Base-by-base conservation (phyloP, 2,329 filamentous ascomycete species). In the Tolypocladium cylindrosporum region DNA sequence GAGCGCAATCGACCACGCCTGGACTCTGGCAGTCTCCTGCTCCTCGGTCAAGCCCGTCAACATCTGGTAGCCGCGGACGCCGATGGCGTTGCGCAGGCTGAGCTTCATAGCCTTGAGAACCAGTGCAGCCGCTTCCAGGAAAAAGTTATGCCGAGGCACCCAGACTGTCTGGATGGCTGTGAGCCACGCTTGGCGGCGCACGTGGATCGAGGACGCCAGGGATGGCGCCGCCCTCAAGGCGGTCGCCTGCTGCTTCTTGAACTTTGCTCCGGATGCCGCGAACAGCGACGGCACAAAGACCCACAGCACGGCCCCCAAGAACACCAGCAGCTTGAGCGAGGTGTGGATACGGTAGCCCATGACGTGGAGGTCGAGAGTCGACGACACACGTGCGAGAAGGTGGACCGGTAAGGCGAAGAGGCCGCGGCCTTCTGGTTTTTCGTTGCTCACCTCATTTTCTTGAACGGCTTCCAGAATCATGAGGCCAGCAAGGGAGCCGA, bases 121-220 rank as follows among this genome's bases (percentile, higher is more conserved):
- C 31, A 97, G 79, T 3, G 91, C 92, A 19, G 89, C 85, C 57
- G 90, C 88, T 71, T 96, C 93, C 3, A 95, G 83, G 63, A 93
- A 81, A 70, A 96, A 92, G 64, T 88, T 90, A 71, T 96, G 90
- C 24, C 87, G 84, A 13, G 93, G 93, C 16, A 97, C 89, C 83
- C 91, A 95, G 31, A 96, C 90, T 4, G 89, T 93, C 73, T 96
- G 92, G 59, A 96, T 87, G 9, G 92, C 90, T 3, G 92, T 97
- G 58, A 95, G 85, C 92, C 93, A 97, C 39, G 92, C 92, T 70
- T 91, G 89, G 60, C 88, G 86, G 55, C 91, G 87, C 52, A 96
- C 88, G 64, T 94, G 85, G 58, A 95, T 91, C 0, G 92, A 88
- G 0, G 91, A 92, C 3, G 89, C 85, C 58, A 91, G 77, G 2